phyloP scores from a whole-genome alignment of 495 filamentous ascomycete genomes.

The Trichoderma asperelloides region DNA sequence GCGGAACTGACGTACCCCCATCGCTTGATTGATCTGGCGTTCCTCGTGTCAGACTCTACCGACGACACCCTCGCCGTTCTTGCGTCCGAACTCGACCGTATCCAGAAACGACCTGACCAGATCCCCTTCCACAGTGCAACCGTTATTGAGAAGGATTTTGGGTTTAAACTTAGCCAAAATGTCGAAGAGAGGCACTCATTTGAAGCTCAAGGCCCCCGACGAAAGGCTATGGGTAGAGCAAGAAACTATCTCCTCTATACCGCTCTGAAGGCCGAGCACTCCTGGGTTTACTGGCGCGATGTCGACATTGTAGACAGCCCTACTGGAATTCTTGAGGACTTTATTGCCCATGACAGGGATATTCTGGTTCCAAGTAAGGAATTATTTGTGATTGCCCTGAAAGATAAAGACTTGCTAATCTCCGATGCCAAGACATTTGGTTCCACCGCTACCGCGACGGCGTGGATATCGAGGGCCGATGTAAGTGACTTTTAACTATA shows the following conservation, averaged over 20 bases:
- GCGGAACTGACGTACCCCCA: slow-evolving; percentile 89
- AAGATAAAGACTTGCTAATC: not conserved
- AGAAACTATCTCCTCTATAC: slow-evolving; percentile 85
- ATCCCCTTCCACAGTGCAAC: slow-evolving; percentile 72
- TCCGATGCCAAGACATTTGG: slow-evolving; percentile 72
- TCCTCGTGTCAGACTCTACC: slow-evolving; percentile 82
- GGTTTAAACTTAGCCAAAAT: slow-evolving; percentile 54
- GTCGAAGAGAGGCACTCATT: slow-evolving; percentile 81
- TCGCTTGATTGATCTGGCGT: slow-evolving; percentile 87
- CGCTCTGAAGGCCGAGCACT: slow-evolving; percentile 83
- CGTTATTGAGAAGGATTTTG: slow-evolving; percentile 88
- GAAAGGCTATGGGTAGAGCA: slow-evolving; percentile 83
- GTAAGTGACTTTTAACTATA: slow-evolving; percentile 41
- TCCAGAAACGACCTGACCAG: slow-evolving; percentile 73
- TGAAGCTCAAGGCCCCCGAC: slow-evolving; percentile 76
- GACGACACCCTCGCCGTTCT: slow-evolving; percentile 85
- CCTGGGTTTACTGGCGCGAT: slow-evolving; percentile 98
- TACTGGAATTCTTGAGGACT: slow-evolving; percentile 80
- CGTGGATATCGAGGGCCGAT: slow-evolving; percentile 86
- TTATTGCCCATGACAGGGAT: slow-evolving; percentile 86
- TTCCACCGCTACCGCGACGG: slow-evolving; percentile 86
- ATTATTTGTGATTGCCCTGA: slow-evolving; percentile 4
- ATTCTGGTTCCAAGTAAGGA: slow-evolving; percentile 88
- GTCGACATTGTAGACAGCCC: slow-evolving; percentile 93
- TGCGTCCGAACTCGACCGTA: slow-evolving; percentile 71